Evolutionary conservation across 139 green algal species (phyloP), one percentile per base, ranked within the genome.

Genomic region (Chlamydomonas incerta): DNA sequence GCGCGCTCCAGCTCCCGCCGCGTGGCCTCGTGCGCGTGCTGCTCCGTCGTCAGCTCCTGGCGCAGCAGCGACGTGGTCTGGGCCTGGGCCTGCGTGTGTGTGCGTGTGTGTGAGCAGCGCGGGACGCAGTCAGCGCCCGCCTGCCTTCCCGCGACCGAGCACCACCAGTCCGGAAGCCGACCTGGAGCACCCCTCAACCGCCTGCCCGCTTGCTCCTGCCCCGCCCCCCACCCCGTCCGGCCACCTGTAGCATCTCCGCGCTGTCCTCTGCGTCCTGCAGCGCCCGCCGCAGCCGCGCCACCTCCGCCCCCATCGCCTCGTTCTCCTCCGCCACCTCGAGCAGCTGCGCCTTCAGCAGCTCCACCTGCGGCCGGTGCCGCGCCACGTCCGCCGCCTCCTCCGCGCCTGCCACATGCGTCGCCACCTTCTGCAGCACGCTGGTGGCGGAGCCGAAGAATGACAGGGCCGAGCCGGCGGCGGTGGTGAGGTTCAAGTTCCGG

Each of bases 261-360:
- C 65, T 68, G 37, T 83, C 73, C 52, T 88, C 74, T 9, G 52
- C 67, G 37, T 83, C 66, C 84, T 85, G 55, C 28, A 87, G 82
- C 33, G 65, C 50, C 41, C 82, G 31, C 72, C 47, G 50, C 62
- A 87, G 33, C 34, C 62, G 72, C 0, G 72, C n/a, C 23, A 85
- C 60, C 60, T 88, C 66, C 55, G 37, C 24, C 31, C 13, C 18
- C 74, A 88, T 37, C 20, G 26, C 74, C 50, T 88, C 84, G 24
- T 75, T 82, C 52, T 85, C 84, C 35, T 74, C 13, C 1, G 57
- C 75, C 33, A 79, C 68, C 50, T 85, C 84, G 1, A 88, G 34
- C 67, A 88, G 75, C 66, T 88, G 74, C 74, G 57, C 29, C 57
- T 88, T 88, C 15, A 88, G 74, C 37, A 81, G 63, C 28, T 88